Evolutionary conservation across 108 stramenopile genomes (phyloP).

Genomic region (Cyclostephanos tholiformis): DNA sequence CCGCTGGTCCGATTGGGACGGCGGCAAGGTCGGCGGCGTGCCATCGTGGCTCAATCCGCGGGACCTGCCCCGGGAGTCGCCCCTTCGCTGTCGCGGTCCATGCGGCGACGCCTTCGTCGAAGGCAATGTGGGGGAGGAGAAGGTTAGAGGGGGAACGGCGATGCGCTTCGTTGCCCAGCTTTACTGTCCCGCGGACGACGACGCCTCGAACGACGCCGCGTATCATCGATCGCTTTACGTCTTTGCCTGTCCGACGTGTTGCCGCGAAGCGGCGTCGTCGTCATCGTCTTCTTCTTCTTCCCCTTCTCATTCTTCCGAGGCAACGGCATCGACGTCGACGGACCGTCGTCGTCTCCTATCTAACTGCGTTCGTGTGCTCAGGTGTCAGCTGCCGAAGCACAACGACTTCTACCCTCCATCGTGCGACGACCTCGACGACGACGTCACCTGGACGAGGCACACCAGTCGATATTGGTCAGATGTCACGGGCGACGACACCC

Average conservation of each 20-base stretch:
- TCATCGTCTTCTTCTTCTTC: neutral
- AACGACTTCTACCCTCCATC: slow-evolving; percentile 76
- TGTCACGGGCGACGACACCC: slow-evolving; percentile 28
- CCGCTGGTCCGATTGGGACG: slow-evolving; percentile 80
- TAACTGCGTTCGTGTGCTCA: slow-evolving; percentile 59
- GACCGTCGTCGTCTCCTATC: slow-evolving; percentile 15
- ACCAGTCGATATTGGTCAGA: slow-evolving; percentile 49
- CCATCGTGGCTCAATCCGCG: slow-evolving; percentile 82
- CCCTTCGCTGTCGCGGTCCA: slow-evolving; percentile 44
- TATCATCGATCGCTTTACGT: slow-evolving; percentile 87
- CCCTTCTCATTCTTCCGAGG: neutral
- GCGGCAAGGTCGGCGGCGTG: slow-evolving; percentile 76
- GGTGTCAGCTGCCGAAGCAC: slow-evolving; percentile 66
- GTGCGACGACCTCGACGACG: slow-evolving; percentile 31
- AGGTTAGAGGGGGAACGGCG: slow-evolving; percentile 15
- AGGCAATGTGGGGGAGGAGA: slow-evolving; percentile 13
- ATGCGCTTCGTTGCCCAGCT: slow-evolving; percentile 70
- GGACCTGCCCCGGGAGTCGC: slow-evolving; percentile 52
- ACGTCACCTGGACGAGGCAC: slow-evolving; percentile 66
- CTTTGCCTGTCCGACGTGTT: slow-evolving; percentile 79
- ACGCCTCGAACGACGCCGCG: slow-evolving; percentile 46
- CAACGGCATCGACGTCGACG: neutral
- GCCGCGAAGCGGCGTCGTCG: slow-evolving; percentile 14
- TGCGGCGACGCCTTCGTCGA: slow-evolving; percentile 21
- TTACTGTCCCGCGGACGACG: slow-evolving; percentile 78